Base-by-base conservation (phyloP, 805 yeast species). In the Wickerhamomyces bovis region DNA sequence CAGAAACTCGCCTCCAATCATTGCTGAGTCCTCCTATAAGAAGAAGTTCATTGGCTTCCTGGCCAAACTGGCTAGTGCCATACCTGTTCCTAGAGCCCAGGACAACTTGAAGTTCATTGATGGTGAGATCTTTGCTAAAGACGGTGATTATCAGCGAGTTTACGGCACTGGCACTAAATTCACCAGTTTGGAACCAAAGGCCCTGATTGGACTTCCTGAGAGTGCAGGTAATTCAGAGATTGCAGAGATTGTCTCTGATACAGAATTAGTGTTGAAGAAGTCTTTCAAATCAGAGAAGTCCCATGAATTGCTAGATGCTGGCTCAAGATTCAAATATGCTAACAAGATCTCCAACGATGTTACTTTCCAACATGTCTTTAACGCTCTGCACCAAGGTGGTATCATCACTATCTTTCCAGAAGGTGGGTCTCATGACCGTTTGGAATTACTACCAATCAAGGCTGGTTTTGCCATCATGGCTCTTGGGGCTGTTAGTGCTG, bases 401-500 rank as follows among this genome's bases (percentile, higher is more conserved):
- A 86, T 95, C 54, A 72, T 92, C 9, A 97, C 96, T 4, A 86
- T 92, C 41, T 92, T 89, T 68, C 97, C 98, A 4, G 99, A 92
- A 69, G 99, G 99, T 49, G 99, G 99, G 0, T 87, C 96, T 9
- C 99, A 92, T 60, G 99, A 92, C 63, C 75, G 99, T 51, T 81
- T 97, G 1, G 92, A 88, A 51, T 67, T 92, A 55, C 71, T 92
- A 39, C 98, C 99, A 0, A 72, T 92, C 54, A 92, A 92, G 62
- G 97, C 97, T 0, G 99, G 99, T 42, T 97, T 92, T 22, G 97
- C 97, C 1, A 85, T 92, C 46, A 92, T 92, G 98, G 98, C 98
- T 0, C 70, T 92, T 18, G 98, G 97, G 15, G 95, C 98, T 0
- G 78, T 87, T 72, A 88, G 85, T 20, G 76, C 81, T 41, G 78